Evolutionary conservation across 2,329 filamentous ascomycete species (phyloP).

Genomic region (Septoria petroselini): DNA sequence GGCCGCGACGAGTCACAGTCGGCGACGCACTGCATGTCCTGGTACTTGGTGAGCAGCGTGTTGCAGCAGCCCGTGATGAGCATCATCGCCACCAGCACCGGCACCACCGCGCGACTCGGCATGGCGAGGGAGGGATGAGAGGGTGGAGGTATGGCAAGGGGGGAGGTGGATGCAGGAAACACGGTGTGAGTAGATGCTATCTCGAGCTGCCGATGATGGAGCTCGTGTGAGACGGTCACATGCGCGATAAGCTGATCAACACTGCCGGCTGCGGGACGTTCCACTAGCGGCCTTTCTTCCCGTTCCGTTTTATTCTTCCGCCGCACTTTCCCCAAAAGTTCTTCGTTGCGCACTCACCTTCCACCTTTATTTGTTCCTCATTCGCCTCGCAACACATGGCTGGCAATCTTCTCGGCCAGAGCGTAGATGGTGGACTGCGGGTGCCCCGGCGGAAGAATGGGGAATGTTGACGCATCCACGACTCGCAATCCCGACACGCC

Average conservation of each 20-base stretch:
- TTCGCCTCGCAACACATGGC: not conserved
- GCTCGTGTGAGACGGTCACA: constrained; percentile 17
- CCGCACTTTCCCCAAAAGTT: no score
- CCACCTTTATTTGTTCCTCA: no score
- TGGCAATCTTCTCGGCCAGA: constrained; percentile 19
- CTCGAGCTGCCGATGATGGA: no score
- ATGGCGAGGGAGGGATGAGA: constrained; percentile 39
- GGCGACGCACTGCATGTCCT: constrained; percentile 97
- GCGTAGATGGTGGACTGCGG: constrained; percentile 13
- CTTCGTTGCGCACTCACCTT: no score
- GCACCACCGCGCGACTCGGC: constrained; percentile 65
- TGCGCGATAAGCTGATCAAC: constrained; percentile 4
- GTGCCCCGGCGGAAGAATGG: constrained; percentile 15
- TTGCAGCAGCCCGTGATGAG: constrained; percentile 94
- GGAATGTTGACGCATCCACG: constrained; percentile 9
- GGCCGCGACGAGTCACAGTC: constrained; percentile 75
- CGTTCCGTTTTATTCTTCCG: no score
- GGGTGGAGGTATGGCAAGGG: not conserved
- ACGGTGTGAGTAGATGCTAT: no score
- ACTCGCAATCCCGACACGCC: constrained; percentile 20
- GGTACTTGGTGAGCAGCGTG: constrained; percentile 93
- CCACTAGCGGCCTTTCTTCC: no score
- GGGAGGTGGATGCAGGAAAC: no score
- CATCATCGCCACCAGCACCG: constrained; percentile 93
- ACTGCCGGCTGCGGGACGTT: no score